These are phyloP conservation scores for Fomitopsis palustris DNA, from an alignment of 1,284 basidiomycete species.

Conservation along the genomic window DNA sequence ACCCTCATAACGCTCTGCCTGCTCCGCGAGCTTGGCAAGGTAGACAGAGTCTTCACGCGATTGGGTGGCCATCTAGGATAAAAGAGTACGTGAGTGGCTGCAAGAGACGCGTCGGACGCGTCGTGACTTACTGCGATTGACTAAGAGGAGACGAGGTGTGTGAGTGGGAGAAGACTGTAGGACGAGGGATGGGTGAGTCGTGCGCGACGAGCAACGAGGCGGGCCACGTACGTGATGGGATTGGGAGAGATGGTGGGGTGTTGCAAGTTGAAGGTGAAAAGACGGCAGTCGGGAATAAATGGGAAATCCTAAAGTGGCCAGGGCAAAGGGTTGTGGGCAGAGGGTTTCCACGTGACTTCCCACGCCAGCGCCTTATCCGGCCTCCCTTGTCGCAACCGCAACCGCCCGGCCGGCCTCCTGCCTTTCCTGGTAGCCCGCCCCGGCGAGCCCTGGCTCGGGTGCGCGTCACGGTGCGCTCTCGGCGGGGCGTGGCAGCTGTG, in stretches of 20 bases:
- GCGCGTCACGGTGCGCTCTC: background rate
- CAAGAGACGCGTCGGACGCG: slow-evolving; percentile 24
- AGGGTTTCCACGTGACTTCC: slow-evolving; percentile 31
- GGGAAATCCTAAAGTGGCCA: slow-evolving; percentile 46
- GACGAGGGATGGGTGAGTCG: slow-evolving; percentile 26
- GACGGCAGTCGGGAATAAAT: slow-evolving; percentile 36
- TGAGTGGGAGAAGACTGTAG: slow-evolving; percentile 8
- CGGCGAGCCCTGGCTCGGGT: background rate
- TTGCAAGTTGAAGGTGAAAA: slow-evolving; percentile 22
- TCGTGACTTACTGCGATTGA: slow-evolving; percentile 33
- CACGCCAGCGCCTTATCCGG: slow-evolving; percentile 3
- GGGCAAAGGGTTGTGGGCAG: slow-evolving; percentile 47
- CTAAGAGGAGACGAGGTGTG: slow-evolving; percentile 12
- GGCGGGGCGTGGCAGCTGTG: background rate
- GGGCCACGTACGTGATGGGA: slow-evolving; percentile 25
- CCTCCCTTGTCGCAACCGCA: slow-evolving; percentile 1
- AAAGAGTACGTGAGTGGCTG: slow-evolving; percentile 18
- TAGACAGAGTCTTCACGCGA: slow-evolving; percentile 96
- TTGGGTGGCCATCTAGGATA: slow-evolving; percentile 45
- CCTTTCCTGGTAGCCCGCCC: background rate
- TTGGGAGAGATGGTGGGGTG: background rate
- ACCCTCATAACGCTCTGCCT: slow-evolving; percentile 99
- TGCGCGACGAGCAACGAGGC: slow-evolving; percentile 29
- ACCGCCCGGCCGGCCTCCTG: slow-evolving; percentile 1
- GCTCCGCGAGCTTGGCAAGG: slow-evolving; percentile 99